Evolutionary conservation across 768 basidiomycete genomes (phyloP).

Genomic region (Tulasnella sp.): DNA sequence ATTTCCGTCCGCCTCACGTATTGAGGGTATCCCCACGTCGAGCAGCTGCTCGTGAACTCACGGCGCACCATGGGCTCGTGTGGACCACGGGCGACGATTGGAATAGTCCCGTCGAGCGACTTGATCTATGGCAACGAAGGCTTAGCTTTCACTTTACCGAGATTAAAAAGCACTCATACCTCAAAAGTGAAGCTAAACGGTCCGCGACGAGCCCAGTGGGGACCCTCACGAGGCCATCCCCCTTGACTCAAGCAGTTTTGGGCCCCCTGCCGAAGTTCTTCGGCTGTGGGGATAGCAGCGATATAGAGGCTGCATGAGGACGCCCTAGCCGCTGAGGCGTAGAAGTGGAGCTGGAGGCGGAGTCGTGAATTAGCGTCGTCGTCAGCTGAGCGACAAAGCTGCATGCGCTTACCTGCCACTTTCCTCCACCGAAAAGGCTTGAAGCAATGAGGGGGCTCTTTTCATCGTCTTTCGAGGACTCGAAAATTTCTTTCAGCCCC

Average conservation of each 20-base stretch:
- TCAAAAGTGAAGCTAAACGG: slow-evolving; percentile 35
- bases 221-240: slow-evolving; percentile 34
- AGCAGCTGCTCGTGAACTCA: slow-evolving; percentile 31
- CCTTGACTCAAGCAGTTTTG: slow-evolving; percentile 33
- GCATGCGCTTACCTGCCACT: slow-evolving; percentile 28
- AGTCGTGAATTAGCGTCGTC: slow-evolving; percentile 24
- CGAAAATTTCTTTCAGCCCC: slow-evolving; percentile 34
- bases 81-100: slow-evolving; percentile 32
- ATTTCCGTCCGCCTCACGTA: slow-evolving; percentile 34
- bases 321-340: slow-evolving; percentile 32
- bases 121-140: slow-evolving; percentile 25
- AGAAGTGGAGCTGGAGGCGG: slow-evolving; percentile 31
- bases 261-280: slow-evolving; percentile 29
- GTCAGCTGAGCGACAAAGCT: slow-evolving; percentile 1
- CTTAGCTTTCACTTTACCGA: not conserved
- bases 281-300: slow-evolving; percentile 30
- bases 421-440: slow-evolving; percentile 33
- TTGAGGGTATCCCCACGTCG: slow-evolving; percentile 34
- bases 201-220: slow-evolving; percentile 29
- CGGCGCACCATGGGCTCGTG: slow-evolving; percentile 32
- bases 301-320: slow-evolving; percentile 33
- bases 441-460: slow-evolving; percentile 34
- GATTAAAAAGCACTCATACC: slow-evolving; percentile 13
- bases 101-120: slow-evolving; percentile 34
- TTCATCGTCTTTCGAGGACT: slow-evolving; percentile 34